Evolutionary conservation across 2,329 filamentous ascomycete genomes (phyloP), one percentile per base, ranked within the genome.

Genomic region (Epicoccum nigrum): DNA sequence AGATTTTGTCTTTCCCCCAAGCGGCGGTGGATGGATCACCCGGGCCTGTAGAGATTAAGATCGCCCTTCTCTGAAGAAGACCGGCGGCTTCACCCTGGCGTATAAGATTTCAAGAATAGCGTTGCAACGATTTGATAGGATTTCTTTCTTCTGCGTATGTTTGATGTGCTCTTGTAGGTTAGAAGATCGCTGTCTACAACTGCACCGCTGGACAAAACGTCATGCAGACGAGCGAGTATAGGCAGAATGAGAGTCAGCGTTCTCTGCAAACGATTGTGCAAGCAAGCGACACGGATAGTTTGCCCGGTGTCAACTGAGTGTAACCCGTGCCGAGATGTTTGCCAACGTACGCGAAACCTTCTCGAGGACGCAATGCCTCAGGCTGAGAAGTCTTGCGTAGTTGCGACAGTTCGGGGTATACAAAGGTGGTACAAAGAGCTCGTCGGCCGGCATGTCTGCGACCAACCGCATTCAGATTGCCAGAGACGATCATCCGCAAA

Each of bases 301-400:
- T 39, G 7, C 32, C 23, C 23, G 23, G 23, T 25, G 23, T 8
- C 32, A 31, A 11, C 31, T 30, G 38, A n/a, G 16, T 17, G 23
- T 25, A 27, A 28, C 23, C 27, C 34, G 47, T 45, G 46, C 49
- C 42, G 35, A 46, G 43, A 46, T 38, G 37, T 32, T 25, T 23
- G 49, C 38, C 42, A 43, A 42, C 15, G 25, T 25, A 46, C 21
- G 27, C 49, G 42, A 51, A 51, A 51, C 43, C 27, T 15, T 46
- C 20, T 45, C 27, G 8, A 42, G 32, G 37, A 37, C 19, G 23
- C 38, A 17, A 6, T 50, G 41, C 51, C 40, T 43, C 51, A 54
- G 48, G 48, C 40, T 7, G n/a, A 23, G 21, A n/a, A 5, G 12
- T 17, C 8, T 16, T n/a, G 30, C 32, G 17, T 19, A 28, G 13